Percentiles rank a stretch among this genome's conserved stretches.
These are phyloP conservation scores for Raphanus raphanistrum DNA, from an alignment of 345 rosid species.

Conservation along the genomic window DNA sequence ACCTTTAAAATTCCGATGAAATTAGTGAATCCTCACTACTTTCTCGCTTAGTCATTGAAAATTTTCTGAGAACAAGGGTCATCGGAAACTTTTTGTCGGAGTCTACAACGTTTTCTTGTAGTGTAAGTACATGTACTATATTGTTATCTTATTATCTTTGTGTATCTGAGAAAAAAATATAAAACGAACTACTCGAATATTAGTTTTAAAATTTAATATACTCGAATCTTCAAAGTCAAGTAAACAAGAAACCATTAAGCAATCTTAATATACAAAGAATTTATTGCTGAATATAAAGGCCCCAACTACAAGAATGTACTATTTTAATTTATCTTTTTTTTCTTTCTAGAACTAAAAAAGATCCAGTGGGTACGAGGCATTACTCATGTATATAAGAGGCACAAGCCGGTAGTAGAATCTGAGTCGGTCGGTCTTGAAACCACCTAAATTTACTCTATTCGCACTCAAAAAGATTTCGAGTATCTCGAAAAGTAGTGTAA, in stretches of 20 bases:
- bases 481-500: slow-evolving; percentile 19
- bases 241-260: neutral
- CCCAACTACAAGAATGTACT: neutral
- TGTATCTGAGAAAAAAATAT: neutral
- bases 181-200: too few species aligned
- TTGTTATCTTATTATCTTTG: neutral
- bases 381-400: slow-evolving; percentile 13
- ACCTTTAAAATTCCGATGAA: too few species aligned
- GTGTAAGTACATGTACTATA: neutral
- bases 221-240: neutral
- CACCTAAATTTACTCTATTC: slow-evolving; percentile 7
- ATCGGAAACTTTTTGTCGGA: too few species aligned
- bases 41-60: too few species aligned
- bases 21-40: too few species aligned
- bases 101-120: too few species aligned
- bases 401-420: slow-evolving; percentile 23
- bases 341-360: neutral
- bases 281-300: slow-evolving; percentile 6
- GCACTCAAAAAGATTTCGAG: neutral
- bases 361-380: slow-evolving; percentile 8
- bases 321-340: neutral
- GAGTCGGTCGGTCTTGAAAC: slow-evolving; percentile 27
- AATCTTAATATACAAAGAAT: neutral
- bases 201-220: neutral
- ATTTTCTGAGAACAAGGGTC: too few species aligned